phyloP scores from a whole-genome alignment of 208 protist species.

The Trypanosoma brucei region DNA sequence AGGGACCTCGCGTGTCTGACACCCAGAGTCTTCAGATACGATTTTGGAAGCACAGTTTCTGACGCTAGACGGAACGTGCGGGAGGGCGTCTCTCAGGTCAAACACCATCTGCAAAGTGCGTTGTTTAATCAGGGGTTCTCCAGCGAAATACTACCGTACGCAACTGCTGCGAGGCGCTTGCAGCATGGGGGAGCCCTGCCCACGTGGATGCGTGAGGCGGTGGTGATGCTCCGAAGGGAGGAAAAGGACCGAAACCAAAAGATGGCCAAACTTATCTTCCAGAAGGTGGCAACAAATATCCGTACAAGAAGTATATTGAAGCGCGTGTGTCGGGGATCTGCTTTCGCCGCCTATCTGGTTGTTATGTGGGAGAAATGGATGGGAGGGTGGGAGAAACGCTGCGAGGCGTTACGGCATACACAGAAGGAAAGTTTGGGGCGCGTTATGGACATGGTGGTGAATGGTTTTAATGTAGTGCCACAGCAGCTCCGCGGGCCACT shows the following conservation, averaged over 20 bases:
- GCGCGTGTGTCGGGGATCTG: constrained; percentile 13
- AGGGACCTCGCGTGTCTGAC: constrained; percentile 10
- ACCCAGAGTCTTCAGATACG: constrained; percentile 12
- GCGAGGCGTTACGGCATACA: not conserved
- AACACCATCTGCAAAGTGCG: not conserved
- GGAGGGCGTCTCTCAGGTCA: not conserved
- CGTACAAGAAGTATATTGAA: constrained; percentile 12
- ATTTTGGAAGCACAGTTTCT: constrained; percentile 6
- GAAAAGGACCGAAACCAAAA: constrained; percentile 10
- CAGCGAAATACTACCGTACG: constrained; percentile 13
- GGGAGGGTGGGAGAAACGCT: constrained; percentile 5
- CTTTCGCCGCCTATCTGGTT: constrained; percentile 16
- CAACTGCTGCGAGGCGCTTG: constrained; percentile 8
- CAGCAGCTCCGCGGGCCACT: not conserved
- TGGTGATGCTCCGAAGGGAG: constrained; percentile 11
- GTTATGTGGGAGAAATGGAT: constrained; percentile 20
- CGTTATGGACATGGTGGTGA: constrained; percentile 11
- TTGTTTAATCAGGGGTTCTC: constrained; percentile 18
- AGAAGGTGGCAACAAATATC: constrained; percentile 17
- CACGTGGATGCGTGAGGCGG: constrained; percentile 4
- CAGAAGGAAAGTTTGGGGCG: not conserved
- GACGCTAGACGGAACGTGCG: not conserved
- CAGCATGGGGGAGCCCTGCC: constrained; percentile 1
- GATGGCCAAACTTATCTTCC: constrained; percentile 4
- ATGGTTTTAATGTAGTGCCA: not conserved